Evolutionary conservation across 108 stramenopile species (phyloP), one percentile per base, ranked within the genome.

Genomic region (Stephanodiscus triporus): DNA sequence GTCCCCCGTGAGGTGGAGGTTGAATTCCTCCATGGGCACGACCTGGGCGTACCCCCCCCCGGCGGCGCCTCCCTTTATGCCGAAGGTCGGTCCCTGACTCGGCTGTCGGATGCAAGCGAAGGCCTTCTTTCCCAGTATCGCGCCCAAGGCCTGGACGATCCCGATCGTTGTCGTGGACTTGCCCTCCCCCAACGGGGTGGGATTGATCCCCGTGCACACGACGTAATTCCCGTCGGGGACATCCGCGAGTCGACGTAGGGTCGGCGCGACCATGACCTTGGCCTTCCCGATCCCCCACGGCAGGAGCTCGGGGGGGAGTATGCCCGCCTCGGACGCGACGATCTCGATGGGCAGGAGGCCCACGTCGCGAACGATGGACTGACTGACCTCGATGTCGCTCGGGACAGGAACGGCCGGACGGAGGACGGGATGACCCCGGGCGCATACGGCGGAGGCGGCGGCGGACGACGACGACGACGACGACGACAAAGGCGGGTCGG

Each of bases 11-110:
- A 98, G 72, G 73, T 99, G 98, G 17, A 99, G 77, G 86, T 99
- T 99, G 87, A 99, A 99, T 80, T 97, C 96, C 73, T 99, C 97
- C 97, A 97, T 99, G 54, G 96, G 96, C 19, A 93, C 87, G 45
- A 96, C 95, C 82, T 97, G 95, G 17, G 91, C 87, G 73, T 96
- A 96, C 4, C 96, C 97, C 22, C 97, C 98, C 8, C 98, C 98
- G 8, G 97, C 97, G 49, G 98, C 98, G 16, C 98, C 98, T 2
- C 99, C 99, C 85, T 99, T 99, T 84, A 99, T 98, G 22, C 99
- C 99, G 83, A 99, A 99, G 40, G 99, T 99, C 29, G 98, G 99
- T 20, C 99, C 99, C 76, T 98, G 97, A 22, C 79, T 82, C 42
- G 96, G 93, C 84, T 97, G 85, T 65, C 99, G 89, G 84, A 96